phyloP scores from a whole-genome alignment of 148 eudicot species.

The Linanthus parryae region DNA sequence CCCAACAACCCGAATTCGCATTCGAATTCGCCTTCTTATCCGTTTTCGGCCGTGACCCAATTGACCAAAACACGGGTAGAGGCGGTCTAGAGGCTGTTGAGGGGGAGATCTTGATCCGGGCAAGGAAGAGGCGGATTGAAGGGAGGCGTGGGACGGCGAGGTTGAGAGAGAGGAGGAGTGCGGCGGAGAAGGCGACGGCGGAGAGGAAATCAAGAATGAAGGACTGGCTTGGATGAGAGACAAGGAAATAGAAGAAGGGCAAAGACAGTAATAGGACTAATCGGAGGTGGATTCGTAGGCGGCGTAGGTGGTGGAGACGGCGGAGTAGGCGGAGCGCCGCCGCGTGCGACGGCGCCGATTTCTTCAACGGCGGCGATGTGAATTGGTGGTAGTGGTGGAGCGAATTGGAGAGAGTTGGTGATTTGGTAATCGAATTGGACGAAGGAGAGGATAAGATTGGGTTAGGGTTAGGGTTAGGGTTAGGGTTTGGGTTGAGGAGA shows the following conservation, averaged over 20 bases:
- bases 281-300: slow-evolving; percentile 45
- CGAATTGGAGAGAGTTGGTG: slow-evolving; percentile 24
- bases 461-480: slow-evolving; percentile 8
- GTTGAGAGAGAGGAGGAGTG: slow-evolving; percentile 72
- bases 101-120: slow-evolving; percentile 43
- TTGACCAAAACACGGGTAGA: slow-evolving; percentile 87
- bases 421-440: slow-evolving; percentile 39
- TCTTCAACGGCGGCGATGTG: too few relatives aligned
- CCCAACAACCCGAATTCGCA: slow-evolving; percentile 66
- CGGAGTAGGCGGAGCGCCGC: slow-evolving; percentile 33
- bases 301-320: slow-evolving; percentile 42
- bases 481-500: slow-evolving; percentile 36
- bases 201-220: slow-evolving; percentile 76
- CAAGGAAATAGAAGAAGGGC: slow-evolving; percentile 74
- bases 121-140: slow-evolving; percentile 63
- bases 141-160: slow-evolving; percentile 81
- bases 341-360: slow-evolving; percentile 30
- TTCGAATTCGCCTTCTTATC: slow-evolving; percentile 50
- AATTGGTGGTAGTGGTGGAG: too few relatives aligned
- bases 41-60: slow-evolving; percentile 55
- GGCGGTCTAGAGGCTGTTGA: slow-evolving; percentile 24
- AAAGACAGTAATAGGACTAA: slow-evolving; percentile 45
- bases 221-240: slow-evolving; percentile 74
- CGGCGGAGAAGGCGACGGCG: slow-evolving; percentile 86
- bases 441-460: slow-evolving; percentile 51